A percentile compares a stretch with the other conserved stretches of the same genome.
These are phyloP conservation scores for Nannizzia gypsea DNA, from an alignment of 2,329 filamentous ascomycete genomes.

Conservation along the genomic window DNA sequence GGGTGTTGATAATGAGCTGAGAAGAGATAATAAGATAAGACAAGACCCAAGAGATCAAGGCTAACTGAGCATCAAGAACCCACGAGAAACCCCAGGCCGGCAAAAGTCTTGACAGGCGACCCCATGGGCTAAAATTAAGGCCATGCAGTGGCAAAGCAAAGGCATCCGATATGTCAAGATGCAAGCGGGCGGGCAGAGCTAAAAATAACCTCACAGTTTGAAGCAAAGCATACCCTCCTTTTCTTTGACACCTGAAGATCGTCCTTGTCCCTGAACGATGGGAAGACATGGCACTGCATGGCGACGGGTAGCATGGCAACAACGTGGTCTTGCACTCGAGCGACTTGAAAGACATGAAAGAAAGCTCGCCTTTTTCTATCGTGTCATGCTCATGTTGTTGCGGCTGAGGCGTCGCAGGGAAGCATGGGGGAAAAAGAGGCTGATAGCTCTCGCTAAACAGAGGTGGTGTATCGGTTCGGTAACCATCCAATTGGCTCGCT, in stretches of 20 bases:
- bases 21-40: too few species aligned
- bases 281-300: not conserved
- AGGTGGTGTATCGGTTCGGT: not conserved
- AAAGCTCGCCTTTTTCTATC: not conserved
- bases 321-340: not conserved
- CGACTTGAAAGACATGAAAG: not conserved
- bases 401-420: not conserved
- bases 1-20: too few species aligned
- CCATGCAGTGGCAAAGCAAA: not conserved
- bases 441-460: not conserved
- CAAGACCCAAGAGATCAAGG: not conserved
- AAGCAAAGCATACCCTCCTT: not conserved
- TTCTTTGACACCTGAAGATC: too few species aligned
- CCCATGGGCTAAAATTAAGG: not conserved
- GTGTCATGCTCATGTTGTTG: not conserved
- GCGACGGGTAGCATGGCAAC: not conserved
- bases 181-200: not conserved
- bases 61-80: not conserved
- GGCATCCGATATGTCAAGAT: not conserved
- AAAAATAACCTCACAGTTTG: not conserved
- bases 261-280: not conserved
- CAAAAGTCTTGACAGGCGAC: not conserved
- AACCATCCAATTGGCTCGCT: not conserved
- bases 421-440: not conserved
- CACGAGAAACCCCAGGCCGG: not conserved